These are phyloP conservation scores for Kuraishia piskuri DNA, from an alignment of 805 yeast genomes.

Conservation along the genomic window DNA sequence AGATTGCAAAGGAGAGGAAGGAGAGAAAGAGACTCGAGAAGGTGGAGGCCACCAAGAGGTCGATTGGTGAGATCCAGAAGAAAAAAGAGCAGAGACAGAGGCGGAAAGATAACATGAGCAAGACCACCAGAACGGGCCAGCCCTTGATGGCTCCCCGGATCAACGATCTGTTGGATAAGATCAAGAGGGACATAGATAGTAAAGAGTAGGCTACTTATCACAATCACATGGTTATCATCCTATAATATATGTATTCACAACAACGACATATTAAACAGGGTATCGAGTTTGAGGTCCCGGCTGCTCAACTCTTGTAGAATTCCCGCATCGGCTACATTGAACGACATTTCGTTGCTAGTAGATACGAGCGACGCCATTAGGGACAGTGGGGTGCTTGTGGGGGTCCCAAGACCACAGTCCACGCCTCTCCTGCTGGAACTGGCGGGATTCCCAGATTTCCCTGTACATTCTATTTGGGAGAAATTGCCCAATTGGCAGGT, in stretches of 20 bases:
- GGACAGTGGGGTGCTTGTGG: not conserved
- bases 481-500: not conserved
- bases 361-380: not conserved
- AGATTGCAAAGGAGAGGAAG: conserved; percentile 37
- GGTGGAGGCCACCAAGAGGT: conserved; percentile 28
- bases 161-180: conserved; percentile 67
- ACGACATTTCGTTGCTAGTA: not conserved
- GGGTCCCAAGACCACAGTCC: not conserved
- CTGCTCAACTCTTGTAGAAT: not conserved
- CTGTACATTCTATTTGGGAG: not conserved
- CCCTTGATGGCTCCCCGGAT: conserved; percentile 90
- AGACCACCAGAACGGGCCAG: conserved; percentile 68
- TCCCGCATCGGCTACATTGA: not conserved
- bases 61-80: conserved; percentile 22
- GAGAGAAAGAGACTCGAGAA: conserved; percentile 30
- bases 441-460: too few relatives aligned
- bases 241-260: conserved; percentile 3
- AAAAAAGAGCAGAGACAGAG: conserved; percentile 34
- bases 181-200: conserved; percentile 35
- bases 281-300: not conserved
- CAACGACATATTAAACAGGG: conserved; percentile 8
- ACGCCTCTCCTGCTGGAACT: too few relatives aligned
- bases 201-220: not conserved
- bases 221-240: not conserved
- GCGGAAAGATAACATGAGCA: conserved; percentile 33